These are phyloP conservation scores for Apiospora aurea DNA, from an alignment of 2,329 filamentous ascomycete species.

Conservation along the genomic window DNA sequence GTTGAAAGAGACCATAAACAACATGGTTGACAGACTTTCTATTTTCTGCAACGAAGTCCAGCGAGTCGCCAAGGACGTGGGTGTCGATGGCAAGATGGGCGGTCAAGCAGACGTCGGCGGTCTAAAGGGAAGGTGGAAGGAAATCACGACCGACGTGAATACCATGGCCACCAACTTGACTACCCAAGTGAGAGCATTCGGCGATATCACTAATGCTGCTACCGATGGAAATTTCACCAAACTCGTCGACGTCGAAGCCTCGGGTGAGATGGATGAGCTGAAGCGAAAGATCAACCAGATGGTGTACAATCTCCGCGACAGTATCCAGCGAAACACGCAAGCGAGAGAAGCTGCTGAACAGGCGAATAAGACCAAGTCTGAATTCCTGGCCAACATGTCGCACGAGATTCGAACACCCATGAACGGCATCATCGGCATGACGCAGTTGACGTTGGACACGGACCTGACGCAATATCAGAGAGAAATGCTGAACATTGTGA, in stretches of 20 bases:
- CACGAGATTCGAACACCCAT: constrained; percentile 98
- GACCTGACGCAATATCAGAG: constrained; percentile 93
- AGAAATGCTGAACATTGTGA: constrained; percentile 98
- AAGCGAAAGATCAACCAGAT: constrained; percentile 99
- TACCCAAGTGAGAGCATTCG: constrained; percentile 96
- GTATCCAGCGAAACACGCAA: constrained; percentile 95
- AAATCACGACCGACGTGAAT: constrained; percentile 96
- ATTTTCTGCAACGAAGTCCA: constrained; percentile 97
- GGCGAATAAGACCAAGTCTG: constrained; percentile 97
- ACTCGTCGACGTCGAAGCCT: constrained; percentile 94
- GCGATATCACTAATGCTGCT: constrained; percentile 96
- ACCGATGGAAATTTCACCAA: constrained; percentile 98
- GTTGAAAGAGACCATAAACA: constrained; percentile 95
- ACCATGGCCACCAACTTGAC: constrained; percentile 85
- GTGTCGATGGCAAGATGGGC: constrained; percentile 98
- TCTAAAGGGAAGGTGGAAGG: constrained; percentile 94
- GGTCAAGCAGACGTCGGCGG: constrained; percentile 95
- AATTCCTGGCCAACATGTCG: constrained; percentile 98
- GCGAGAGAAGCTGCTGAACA: constrained; percentile 95
- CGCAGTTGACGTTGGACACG: constrained; percentile 92
- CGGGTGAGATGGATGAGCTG: constrained; percentile 98
- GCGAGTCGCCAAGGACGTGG: constrained; percentile 93
- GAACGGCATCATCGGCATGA: constrained; percentile 99
- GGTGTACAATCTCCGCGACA: constrained; percentile 94
- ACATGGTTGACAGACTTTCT: constrained; percentile 96